A percentile compares a stretch with the other conserved stretches of the same genome.
Conservation (phyloP, 2,329 filamentous ascomycete species). For the Annulohypoxylon truncatum region DNA sequence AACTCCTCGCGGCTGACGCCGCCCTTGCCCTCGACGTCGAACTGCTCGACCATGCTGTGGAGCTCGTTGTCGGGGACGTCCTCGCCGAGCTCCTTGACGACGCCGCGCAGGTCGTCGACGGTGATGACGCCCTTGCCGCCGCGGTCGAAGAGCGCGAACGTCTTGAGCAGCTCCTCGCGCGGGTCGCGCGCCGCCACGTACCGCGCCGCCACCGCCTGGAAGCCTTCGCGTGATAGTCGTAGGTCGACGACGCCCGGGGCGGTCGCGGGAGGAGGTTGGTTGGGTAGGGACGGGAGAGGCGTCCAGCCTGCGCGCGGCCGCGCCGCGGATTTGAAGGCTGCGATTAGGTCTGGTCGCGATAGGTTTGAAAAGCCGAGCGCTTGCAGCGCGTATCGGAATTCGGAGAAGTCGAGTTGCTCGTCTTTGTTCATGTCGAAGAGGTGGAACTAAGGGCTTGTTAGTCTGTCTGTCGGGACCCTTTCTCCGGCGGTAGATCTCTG, state of each 20-base stretch:
- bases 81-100: slow-evolving; percentile 92
- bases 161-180: slow-evolving; percentile 87
- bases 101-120: slow-evolving; percentile 85
- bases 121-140: slow-evolving; percentile 93
- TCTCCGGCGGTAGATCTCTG: neutral
- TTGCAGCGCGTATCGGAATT: slow-evolving; percentile 95
- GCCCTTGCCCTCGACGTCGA: slow-evolving; percentile 93
- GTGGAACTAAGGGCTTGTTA: slow-evolving; percentile 73
- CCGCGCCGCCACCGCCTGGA: slow-evolving; percentile 81
- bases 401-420: slow-evolving; percentile 94
- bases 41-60: slow-evolving; percentile 96
- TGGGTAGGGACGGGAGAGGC: slow-evolving; percentile 55
- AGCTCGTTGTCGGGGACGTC: slow-evolving; percentile 93
- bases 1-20: slow-evolving; percentile 78
- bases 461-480: neutral
- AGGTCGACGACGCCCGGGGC: slow-evolving; percentile 73
- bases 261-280: slow-evolving; percentile 60
- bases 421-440: slow-evolving; percentile 98
- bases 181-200: slow-evolving; percentile 87
- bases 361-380: slow-evolving; percentile 90
- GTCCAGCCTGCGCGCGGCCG: slow-evolving; percentile 72
- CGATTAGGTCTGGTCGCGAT: slow-evolving; percentile 84
- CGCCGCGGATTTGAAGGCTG: slow-evolving; percentile 84
- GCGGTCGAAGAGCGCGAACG: slow-evolving; percentile 93
- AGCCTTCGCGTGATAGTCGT: slow-evolving; percentile 76